Conservation (phyloP, 306 rosid species). For the Potentilla sterilis region DNA sequence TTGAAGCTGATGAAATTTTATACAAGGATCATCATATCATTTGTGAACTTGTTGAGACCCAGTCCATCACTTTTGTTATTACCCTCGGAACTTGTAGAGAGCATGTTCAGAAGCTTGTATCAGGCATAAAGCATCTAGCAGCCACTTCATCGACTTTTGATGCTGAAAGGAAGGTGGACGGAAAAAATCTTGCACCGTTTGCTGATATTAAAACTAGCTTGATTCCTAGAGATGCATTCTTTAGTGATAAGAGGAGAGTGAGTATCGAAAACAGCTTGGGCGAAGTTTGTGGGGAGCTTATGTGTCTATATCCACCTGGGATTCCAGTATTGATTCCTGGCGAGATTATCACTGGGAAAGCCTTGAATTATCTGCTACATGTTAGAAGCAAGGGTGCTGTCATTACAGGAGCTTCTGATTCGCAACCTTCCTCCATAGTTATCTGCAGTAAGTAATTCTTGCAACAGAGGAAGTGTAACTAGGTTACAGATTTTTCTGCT, state of each 20-base stretch:
- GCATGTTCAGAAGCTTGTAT: conserved; percentile 61
- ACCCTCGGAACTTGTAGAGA: conserved; percentile 69
- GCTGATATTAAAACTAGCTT: conserved; percentile 44
- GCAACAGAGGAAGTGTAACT: background rate
- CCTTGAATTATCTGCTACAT: conserved; percentile 59
- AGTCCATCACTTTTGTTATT: conserved; percentile 60
- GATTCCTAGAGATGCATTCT: conserved; percentile 88
- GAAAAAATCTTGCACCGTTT: conserved; percentile 35
- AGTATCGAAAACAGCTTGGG: conserved; percentile 54
- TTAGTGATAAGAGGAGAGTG: conserved; percentile 57
- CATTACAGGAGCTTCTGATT: conserved; percentile 75
- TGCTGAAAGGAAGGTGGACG: conserved; percentile 25
- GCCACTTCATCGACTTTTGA: conserved; percentile 25
- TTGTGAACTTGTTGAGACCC: conserved; percentile 76
- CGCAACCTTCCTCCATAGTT: conserved; percentile 57
- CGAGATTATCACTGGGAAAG: conserved; percentile 56
- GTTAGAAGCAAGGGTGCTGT: conserved; percentile 54
- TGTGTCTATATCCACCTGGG: conserved; percentile 87
- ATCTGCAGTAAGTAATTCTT: conserved; percentile 47
- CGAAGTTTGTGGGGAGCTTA: conserved; percentile 72
- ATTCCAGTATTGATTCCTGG: conserved; percentile 80
- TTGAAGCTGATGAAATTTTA: conserved; percentile 68
- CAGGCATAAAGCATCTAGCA: conserved; percentile 54
- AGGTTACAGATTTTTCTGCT: conserved; percentile 1
- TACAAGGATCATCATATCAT: conserved; percentile 50